Base-by-base conservation (phyloP, 1,139 yeast genomes). In the Nakaseomyces bracarensis region DNA sequence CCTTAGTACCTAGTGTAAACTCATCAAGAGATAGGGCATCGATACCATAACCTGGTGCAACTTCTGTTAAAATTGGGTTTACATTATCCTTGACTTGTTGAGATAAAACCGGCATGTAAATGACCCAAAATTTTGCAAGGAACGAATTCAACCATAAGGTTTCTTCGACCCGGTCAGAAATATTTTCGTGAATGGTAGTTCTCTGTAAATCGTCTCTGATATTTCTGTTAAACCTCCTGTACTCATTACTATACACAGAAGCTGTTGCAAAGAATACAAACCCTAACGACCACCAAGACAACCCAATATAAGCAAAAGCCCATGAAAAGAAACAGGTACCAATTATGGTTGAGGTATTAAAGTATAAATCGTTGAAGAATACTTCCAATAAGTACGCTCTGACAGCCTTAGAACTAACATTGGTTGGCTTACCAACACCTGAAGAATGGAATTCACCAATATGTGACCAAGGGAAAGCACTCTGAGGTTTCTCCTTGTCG, bases 41-140 rank as follows among this genome's bases (percentile, higher is more conserved):
- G 53, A 83, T 82, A 57, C 91, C 91, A 57, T 76, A 79, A 33
- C 93, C 93, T 14, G 93, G 91, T 11, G 82, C 85, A 49, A 77
- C 77, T 54, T 76, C 87, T 44, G 77, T 75, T 58, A 83, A 65
- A 22, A 74, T 69, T 34, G 75, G 78, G 53, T 81, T 82, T 14
- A 85, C 81, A 54, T 74, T 75, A 42, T 71, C 74, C 64, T 77
- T 71, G 22, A 82, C 91, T 60, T 76, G 78, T 53, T 81, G 84
- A n/a, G 86, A 79, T 43, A 83, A 67, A 0, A 84, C 85, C 33
- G 91, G 91, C 94, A 83, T 82, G 54, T 82, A 82, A 49, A 82
- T 81, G 44, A 81, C 83, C 94, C 94, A 83, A 56, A 83, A 82
- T 60, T 82, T 83, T 40, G 79, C 79, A 60, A 82, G 63, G 54